Base-by-base conservation (phyloP, 768 basidiomycete genomes). In the Lactarius hatsudake region DNA sequence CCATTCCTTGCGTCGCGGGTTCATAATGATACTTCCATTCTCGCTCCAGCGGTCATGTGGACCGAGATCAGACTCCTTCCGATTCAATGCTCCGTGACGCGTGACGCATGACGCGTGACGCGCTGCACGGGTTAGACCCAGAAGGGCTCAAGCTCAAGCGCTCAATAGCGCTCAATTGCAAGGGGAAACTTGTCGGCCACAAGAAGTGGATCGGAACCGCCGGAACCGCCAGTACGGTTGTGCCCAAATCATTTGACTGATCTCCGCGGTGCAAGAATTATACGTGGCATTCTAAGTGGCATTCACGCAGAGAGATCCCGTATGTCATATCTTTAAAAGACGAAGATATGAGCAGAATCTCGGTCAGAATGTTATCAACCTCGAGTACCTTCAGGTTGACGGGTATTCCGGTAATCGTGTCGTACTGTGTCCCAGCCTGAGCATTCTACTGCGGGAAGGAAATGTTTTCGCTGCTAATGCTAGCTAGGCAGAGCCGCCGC, bases 281-380 rank as follows among this genome's bases (percentile, higher is more conserved):
- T 90, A 87, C 75, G 85, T 88, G 13, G 93, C 93, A 38, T 91
- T 94, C 74, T 90, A 87, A 75, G 85, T 88, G 13, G 93, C 93
- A 38, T 91, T 94, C 74, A 84, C 83, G 2, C 90, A 85, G 88
- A 57, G 90, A 89, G 38, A 89, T 96, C 58, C 93, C 94, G 93
- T 96, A 75, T 79, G 90, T 66, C 40, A 5, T 51, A 8, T 12
- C 54, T 63, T 55, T n/a, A n/a, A 59, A 45, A 59, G 60, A 51
- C 53, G 55, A 45, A 36, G 53, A 56, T 48, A 30, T 30, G 30
- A 30, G 30, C 30, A 30, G 30, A 30, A 30, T 30, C 30, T 30
- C 30, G 30, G 3, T 30, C 30, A 30, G 30, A 30, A 30, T 30
- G 30, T 30, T 30, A 30, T 30, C 30, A 4, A 30, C 30, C 3